Percentiles rank a stretch among this genome's conserved stretches.
These are phyloP conservation scores for Populus euphratica DNA, from an alignment of 345 rosid genomes.

Conservation along the genomic window DNA sequence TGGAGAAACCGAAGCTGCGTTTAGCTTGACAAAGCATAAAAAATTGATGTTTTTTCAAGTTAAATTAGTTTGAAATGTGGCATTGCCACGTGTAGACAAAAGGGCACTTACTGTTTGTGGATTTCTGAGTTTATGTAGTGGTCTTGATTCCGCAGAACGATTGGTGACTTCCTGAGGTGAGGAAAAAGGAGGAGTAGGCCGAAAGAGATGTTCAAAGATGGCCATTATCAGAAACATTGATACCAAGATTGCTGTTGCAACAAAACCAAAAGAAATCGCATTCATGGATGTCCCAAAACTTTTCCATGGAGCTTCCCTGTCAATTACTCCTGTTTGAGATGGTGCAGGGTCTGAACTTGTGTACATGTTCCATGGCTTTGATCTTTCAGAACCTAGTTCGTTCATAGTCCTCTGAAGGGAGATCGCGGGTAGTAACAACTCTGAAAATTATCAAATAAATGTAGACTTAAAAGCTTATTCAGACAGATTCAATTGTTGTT, in stretches of 20 bases:
- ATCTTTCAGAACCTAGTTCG: constrained; percentile 47
- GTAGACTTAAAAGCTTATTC: neutral
- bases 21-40: too few relatives aligned
- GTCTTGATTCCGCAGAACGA: constrained; percentile 26
- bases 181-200: constrained; percentile 61
- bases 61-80: too few relatives aligned
- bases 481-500: neutral
- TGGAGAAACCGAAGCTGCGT: too few relatives aligned
- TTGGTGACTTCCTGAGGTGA: constrained; percentile 34
- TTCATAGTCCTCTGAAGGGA: constrained; percentile 30
- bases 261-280: constrained; percentile 82
- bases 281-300: constrained; percentile 64
- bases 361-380: constrained; percentile 56
- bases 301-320: constrained; percentile 55
- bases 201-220: constrained; percentile 79
- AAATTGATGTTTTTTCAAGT: too few relatives aligned
- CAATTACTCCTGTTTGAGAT: constrained; percentile 24
- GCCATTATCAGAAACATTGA: constrained; percentile 96
- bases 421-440: neutral
- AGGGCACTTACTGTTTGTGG: constrained; percentile 39
- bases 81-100: too few relatives aligned
- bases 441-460: neutral
- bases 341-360: constrained; percentile 39
- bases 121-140: constrained; percentile 36
- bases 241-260: constrained; percentile 87